Evolutionary conservation across 108 stramenopile species (phyloP).

Genomic region (Discostella stelligeroides): DNA sequence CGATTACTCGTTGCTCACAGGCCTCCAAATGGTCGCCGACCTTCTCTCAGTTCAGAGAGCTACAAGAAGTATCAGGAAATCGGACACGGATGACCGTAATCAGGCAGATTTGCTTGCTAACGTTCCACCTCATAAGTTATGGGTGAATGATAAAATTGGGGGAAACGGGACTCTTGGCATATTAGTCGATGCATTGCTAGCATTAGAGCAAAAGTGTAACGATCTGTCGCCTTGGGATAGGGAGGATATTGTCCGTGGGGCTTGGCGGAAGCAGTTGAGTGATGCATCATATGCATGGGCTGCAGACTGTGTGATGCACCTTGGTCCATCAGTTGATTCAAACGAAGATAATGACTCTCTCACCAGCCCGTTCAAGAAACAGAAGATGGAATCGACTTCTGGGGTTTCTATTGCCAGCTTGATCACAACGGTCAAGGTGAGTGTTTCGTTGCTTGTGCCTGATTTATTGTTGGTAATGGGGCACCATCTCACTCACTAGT

Average conservation of each 20-base stretch:
- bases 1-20: conserved; percentile 64
- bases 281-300: conserved; percentile 65
- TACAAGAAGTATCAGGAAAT: conserved; percentile 20
- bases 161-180: conserved; percentile 64
- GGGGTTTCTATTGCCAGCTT: conserved; percentile 41
- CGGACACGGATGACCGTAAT: conserved; percentile 17
- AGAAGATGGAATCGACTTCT: conserved; percentile 11
- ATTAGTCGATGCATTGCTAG: conserved; percentile 60
- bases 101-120: conserved; percentile 15
- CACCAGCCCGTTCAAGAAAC: conserved; percentile 27
- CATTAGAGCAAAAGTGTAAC: conserved; percentile 68
- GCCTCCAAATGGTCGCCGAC: conserved; percentile 56
- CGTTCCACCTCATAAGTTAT: conserved; percentile 40
- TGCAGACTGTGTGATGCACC: conserved; percentile 35
- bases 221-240: conserved; percentile 60
- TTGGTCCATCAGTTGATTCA: conserved; percentile 35
- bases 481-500: background rate
- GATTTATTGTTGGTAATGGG: background rate
- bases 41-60: conserved; percentile 45
- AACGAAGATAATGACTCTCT: conserved; percentile 3
- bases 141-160: conserved; percentile 37
- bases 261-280: conserved; percentile 65
- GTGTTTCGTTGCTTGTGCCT: conserved; percentile 16
- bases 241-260: conserved; percentile 49
- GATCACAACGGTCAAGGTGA: conserved; percentile 57